Evolutionary conservation across 768 basidiomycete species (phyloP), one percentile per base, ranked within the genome.

Genomic region (Boletus pseudo-olivaceus): DNA sequence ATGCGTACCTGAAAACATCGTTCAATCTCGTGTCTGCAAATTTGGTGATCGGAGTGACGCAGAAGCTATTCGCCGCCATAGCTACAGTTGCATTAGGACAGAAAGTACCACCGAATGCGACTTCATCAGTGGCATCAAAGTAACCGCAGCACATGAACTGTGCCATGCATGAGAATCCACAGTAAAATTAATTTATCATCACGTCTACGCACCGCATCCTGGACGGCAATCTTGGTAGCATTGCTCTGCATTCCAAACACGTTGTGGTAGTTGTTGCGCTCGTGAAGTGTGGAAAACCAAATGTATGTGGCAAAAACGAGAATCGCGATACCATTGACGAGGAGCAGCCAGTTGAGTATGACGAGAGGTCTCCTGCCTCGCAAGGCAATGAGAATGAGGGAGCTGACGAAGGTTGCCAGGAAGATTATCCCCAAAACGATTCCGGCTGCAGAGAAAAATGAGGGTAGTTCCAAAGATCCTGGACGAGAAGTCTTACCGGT

Each of bases 71-170:
- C 15, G 52, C 62, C 47, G 66, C 70, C 47, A 70, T 62, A 33
- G 75, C 68, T 19, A 70, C 74, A 19, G 70, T 43, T 34, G 69
- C 70, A 61, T 76, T 75, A 2, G 71, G 67, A 70, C 89, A 91
- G 67, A 85, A 85, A 5, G 52, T 67, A 34, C 86, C 85, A n/a
- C 82, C 83, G 45, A 85, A 73, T 56, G 78, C 82, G 33, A 78
- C 77, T 4, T 75, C 59, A 55, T 87, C 80, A 3, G 81, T 81
- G 20, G 82, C 81, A 58, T 81, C 82, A 66, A 88, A 88, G 70
- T 93, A 96, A 17, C 93, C 93, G 62, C 93, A 96, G 73, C 93
- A 95, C 52, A 72, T 68, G 61, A 92, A 77, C 92, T 94, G 53
- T 49, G 44, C 26, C 49, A 38, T 62, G 39, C 23, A 49, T 35